Conservation (phyloP, 202 grass and related monocot genomes). For the Miscanthus sacchariflorus region DNA sequence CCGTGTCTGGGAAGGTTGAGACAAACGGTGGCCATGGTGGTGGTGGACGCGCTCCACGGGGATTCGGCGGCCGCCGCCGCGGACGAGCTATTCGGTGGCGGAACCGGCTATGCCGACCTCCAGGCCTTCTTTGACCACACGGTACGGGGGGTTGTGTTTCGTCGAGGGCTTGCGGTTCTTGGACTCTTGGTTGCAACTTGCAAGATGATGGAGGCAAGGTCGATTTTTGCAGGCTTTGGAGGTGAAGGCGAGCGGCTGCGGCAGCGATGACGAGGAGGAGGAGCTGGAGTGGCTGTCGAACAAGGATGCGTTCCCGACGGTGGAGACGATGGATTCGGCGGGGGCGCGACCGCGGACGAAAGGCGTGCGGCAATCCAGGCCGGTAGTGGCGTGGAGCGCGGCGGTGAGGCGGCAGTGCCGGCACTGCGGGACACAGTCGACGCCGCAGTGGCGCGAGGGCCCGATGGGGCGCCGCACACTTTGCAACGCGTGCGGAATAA, state of each 20-base stretch:
- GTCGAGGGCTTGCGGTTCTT: too few species aligned
- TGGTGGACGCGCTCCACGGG: too few species aligned
- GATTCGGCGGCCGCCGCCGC: neutral
- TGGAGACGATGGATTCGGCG: conserved; percentile 30
- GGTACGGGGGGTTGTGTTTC: neutral
- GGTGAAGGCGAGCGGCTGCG: neutral
- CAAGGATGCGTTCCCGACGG: conserved; percentile 53
- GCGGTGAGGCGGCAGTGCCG: neutral
- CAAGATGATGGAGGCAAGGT: neutral
- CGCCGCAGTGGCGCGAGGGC: too few species aligned
- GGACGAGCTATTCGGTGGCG: conserved; percentile 25
- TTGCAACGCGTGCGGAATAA: too few species aligned
- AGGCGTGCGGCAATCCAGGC: neutral
- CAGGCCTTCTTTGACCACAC: conserved; percentile 37
- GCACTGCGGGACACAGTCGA: too few species aligned
- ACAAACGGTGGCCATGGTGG: too few species aligned
- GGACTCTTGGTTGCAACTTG: too few species aligned
- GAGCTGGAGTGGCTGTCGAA: conserved; percentile 75
- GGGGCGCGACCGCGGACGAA: neutral
- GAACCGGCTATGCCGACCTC: neutral
- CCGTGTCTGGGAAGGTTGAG: too few species aligned
- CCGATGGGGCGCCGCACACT: too few species aligned
- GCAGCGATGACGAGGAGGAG: conserved; percentile 48
- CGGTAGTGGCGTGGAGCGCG: neutral
- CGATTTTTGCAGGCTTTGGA: conserved; percentile 15